Evolutionary conservation across 2,329 filamentous ascomycete species (phyloP).

Genomic region (Graphium sp.): DNA sequence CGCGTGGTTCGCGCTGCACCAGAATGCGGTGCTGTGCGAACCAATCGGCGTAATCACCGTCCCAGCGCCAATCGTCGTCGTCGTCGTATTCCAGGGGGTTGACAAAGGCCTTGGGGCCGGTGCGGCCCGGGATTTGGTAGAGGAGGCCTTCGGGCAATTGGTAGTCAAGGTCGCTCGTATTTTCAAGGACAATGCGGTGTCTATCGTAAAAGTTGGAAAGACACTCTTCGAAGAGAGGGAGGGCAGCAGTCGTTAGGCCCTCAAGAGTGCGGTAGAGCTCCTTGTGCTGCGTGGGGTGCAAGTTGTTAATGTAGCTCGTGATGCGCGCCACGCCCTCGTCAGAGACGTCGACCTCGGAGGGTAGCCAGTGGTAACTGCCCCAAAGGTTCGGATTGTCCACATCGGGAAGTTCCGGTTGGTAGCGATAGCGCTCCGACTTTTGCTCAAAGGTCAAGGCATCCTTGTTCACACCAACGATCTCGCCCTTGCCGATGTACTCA

Average conservation of each 20-base stretch:
- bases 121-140: constrained; percentile 1
- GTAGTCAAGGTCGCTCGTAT: background rate
- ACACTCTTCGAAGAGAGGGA: constrained; percentile 3
- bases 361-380: constrained; percentile 25
- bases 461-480: constrained; percentile 7
- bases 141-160: constrained; percentile 1
- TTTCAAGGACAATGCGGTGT: background rate
- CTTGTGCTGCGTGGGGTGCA: constrained; percentile 23
- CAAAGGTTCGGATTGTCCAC: constrained; percentile 7
- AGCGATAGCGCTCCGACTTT: background rate
- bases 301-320: constrained; percentile 34
- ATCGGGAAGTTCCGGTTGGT: background rate
- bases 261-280: constrained; percentile 22
- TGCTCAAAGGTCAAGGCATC: background rate
- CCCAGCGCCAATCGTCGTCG: constrained; percentile 6
- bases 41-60: constrained; percentile 7
- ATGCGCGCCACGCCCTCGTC: constrained; percentile 18
- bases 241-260: constrained; percentile 9
- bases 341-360: constrained; percentile 26
- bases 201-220: background rate
- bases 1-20: constrained; percentile 8
- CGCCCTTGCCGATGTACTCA: constrained; percentile 15
- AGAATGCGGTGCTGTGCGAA: constrained; percentile 4
- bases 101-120: background rate
- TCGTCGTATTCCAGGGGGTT: constrained; percentile 3